These are phyloP conservation scores for Solanum bulbocastanum DNA, from an alignment of 257 asterid species.

Conservation along the genomic window DNA sequence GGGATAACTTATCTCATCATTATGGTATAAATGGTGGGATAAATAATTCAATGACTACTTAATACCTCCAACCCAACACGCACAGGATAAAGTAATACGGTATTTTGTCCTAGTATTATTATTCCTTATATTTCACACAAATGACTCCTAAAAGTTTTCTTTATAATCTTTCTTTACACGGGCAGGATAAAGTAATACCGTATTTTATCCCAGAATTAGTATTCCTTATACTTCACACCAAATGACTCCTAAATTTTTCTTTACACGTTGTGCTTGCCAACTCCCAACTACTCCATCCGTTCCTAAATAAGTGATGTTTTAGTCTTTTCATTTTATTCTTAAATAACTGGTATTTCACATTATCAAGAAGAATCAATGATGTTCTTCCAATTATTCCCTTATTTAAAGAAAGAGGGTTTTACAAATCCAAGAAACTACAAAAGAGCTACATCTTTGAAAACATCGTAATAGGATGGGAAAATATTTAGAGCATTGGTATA, in stretches of 20 bases:
- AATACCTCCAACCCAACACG: background rate
- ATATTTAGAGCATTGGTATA: background rate
- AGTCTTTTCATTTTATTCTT: background rate
- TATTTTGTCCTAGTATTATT: too few species aligned
- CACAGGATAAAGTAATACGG: background rate
- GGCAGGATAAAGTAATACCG: too few species aligned
- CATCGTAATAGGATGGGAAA: background rate
- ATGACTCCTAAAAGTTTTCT: too few species aligned
- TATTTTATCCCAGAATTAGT: too few species aligned
- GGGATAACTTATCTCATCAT: background rate
- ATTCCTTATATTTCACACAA: too few species aligned
- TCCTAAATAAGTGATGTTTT: background rate
- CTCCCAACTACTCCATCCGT: accelerated
- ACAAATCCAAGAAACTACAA: background rate
- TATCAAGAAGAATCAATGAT: background rate
- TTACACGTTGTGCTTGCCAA: background rate
- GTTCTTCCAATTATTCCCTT: background rate
- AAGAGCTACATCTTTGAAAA: background rate
- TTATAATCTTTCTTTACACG: too few species aligned
- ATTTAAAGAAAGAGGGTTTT: background rate
- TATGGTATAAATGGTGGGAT: background rate
- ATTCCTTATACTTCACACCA: too few species aligned
- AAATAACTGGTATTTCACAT: background rate
- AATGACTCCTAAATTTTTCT: too few species aligned
- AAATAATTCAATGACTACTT: background rate